A percentile compares a stretch with the other conserved stretches of the same genome.
Evolutionary conservation across 2,329 filamentous ascomycete genomes (phyloP).

Genomic region (Talaromyces sp.): DNA sequence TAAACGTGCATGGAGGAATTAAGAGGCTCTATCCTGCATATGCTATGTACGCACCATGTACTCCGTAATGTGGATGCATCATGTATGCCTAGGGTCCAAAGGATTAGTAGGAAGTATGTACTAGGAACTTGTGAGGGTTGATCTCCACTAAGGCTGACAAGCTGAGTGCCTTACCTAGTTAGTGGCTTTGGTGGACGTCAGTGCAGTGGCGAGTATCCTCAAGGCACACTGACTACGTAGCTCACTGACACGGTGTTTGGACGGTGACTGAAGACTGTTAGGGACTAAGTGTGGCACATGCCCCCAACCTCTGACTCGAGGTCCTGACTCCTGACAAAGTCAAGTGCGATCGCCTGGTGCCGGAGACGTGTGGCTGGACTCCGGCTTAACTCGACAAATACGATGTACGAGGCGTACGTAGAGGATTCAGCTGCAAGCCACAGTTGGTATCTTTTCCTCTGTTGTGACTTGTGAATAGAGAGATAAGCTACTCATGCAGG

Average conservation of each 20-base stretch:
- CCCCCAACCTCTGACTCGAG: not conserved
- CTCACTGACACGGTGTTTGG: no score
- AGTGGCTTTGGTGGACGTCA: not conserved
- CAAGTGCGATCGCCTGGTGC: not conserved
- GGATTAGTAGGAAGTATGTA: no score
- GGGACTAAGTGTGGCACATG: not conserved
- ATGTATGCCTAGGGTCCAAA: slow-evolving; percentile 3
- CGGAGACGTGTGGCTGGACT: not conserved
- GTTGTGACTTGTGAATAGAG: not conserved
- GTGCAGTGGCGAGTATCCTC: slow-evolving; percentile 8
- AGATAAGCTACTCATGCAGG: slow-evolving; percentile 2
- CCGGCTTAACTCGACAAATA: not conserved
- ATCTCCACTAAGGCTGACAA: slow-evolving; percentile 6
- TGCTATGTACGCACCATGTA: not conserved
- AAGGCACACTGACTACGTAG: not conserved
- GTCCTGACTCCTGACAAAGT: no score
- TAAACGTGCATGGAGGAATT: not conserved
- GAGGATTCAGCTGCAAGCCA: not conserved
- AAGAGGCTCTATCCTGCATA: slow-evolving; percentile 2
- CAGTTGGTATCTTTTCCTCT: not conserved
- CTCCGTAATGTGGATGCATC: not conserved
- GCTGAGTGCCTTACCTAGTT: not conserved
- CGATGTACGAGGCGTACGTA: not conserved
- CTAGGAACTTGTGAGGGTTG: no score
- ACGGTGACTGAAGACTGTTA: not conserved